A percentile compares a stretch with the other conserved stretches of the same genome.
Conservation (phyloP, 257 asterid genomes). For the Lycium ferocissimum region DNA sequence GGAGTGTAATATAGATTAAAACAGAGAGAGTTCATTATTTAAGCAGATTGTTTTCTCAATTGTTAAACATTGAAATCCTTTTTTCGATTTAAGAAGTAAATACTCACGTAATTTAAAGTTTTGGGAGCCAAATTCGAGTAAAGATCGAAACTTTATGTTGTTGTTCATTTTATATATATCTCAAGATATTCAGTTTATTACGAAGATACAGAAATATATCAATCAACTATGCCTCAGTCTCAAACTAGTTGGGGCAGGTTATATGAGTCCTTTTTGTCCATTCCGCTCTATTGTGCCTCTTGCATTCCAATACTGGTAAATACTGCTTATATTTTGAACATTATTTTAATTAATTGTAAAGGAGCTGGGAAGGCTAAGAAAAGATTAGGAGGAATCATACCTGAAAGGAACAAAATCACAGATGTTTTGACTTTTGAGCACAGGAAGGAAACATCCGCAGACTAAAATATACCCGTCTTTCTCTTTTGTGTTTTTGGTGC, state of each 20-base stretch:
- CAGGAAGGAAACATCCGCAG: background rate
- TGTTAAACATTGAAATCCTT: background rate
- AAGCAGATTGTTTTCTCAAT: background rate
- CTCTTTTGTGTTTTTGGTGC: constrained; percentile 17
- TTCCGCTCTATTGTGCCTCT: background rate
- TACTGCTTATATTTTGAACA: background rate
- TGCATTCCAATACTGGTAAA: background rate
- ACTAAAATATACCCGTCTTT: background rate
- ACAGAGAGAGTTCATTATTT: background rate
- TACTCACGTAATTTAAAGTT: background rate
- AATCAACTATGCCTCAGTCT: background rate
- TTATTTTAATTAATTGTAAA: background rate
- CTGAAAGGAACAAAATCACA: background rate
- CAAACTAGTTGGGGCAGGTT: background rate
- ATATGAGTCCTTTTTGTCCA: background rate
- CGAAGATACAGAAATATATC: background rate
- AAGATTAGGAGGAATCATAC: background rate
- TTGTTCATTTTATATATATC: background rate
- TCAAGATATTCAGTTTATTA: background rate
- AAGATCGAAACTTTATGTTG: background rate
- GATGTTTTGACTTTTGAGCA: background rate
- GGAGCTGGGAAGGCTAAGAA: background rate
- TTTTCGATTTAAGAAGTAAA: background rate
- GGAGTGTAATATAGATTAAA: background rate
- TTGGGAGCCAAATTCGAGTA: background rate